Base-by-base conservation (phyloP, 1,139 yeast species). In the Taphrina sp. region DNA sequence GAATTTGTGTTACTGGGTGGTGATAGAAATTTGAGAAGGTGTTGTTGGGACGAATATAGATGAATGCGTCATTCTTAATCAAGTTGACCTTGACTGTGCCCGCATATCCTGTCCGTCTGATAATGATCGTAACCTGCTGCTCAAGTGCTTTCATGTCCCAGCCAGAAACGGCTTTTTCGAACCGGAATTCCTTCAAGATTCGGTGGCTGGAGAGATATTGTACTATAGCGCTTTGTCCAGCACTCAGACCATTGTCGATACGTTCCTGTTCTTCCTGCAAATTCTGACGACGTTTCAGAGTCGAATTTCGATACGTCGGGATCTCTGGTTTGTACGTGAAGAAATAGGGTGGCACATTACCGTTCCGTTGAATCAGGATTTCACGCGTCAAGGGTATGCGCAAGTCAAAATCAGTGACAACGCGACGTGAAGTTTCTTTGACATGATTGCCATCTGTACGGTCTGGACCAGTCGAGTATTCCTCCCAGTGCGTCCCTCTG, bases 401-500 rank as follows among this genome's bases (percentile, higher is more conserved):
- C 5, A 31, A 31, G 26, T 43, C 38, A 31, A 43, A 43, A 31
- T 43, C 47, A 20, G 47, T 43, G 20, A 43, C 47, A 3, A 31
- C 20, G 12, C 29, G 37, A 17, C 38, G 37, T 5, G 45, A 26
- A 5, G 45, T 26, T 12, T 31, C 17, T 20, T 31, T 29, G 28
- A 31, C 38, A 17, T 22, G 20, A 20, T 31, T 43, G 12, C 47
- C 37, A 19, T 29, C 29, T 19, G 47, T 43, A 24, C 38, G 29
- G 26, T 43, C 36, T 19, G 47, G 36, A 8, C 35, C 34, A 26
- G 19, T 29, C 3, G 20, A 12, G 14, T 28, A 17, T 24, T 43
- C 38, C 29, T 43, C 47, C 47, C 47, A 43, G 38, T 43, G 47
- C 10, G 38, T 14, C 10, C 47, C 47, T 16, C 22, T 29, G 37